Base-by-base conservation (phyloP, 371 early-diverging fungal species). In the Parasitella parasitica region DNA sequence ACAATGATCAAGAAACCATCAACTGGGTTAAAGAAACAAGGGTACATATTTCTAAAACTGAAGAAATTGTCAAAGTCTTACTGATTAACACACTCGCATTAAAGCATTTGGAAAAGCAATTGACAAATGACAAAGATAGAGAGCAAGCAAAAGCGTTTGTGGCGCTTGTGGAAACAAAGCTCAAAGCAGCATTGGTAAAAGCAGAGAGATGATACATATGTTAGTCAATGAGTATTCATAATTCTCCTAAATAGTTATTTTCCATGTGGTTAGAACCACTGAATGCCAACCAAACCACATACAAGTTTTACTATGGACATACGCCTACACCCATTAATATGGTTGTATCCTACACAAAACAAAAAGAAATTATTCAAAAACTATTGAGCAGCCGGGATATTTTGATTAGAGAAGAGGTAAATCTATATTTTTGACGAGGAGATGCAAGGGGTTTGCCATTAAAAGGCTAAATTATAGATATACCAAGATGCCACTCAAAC, bases 401-500 rank as follows among this genome's bases (percentile, higher is more conserved):
- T 51, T 63, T 84, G 16, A 70, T 77, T 13, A 64, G 78, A 54
- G 82, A 84, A 64, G 82, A 84, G 67, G 83, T 78, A 69, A 58
- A n/a, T n/a, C n/a, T n/a, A n/a, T n/a, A n/a, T n/a, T n/a, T n/a
- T n/a, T n/a, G 30, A 18, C 6, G 15, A 27, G 7, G 2, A 1
- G 0, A 18, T 4, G n/a, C 8, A 8, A 12, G 20, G 32, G 24
- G 15, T 15, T 36, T 35, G 24, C n/a, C n/a, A 41, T 38, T 2
- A 27, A 22, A 43, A 30, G 28, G 13, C 18, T 11, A 12, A 1
- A 34, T 3, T 35, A 8, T 63, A 87, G 86, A 82, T 89, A 37
- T 84, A 84, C 59, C 70, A 74, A 58, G 85, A 84, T 51, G 89
- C 87, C 5, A 74, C 72, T 27, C 59, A 78, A 6, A 74, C 85